phyloP scores from a whole-genome alignment of 805 yeast species.

The Lipomyces spencermartinsiae region DNA sequence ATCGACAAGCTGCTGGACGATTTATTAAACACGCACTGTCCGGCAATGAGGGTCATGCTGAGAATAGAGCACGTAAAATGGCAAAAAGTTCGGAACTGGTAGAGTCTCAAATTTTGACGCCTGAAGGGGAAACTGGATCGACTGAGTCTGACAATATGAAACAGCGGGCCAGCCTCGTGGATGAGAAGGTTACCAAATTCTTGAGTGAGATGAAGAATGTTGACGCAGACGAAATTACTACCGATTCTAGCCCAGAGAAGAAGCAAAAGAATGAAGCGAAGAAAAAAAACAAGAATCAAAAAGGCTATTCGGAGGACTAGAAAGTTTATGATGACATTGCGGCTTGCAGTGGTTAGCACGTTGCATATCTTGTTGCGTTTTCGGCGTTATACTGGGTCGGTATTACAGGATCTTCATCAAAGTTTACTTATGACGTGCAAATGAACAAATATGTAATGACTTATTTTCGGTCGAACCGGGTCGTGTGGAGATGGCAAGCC shows the following conservation, averaged over 20 bases:
- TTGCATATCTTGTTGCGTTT: too few species aligned
- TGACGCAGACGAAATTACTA: not conserved
- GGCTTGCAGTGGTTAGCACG: too few species aligned
- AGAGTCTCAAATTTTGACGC: not conserved
- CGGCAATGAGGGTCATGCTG: constrained; percentile 29
- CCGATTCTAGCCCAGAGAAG: not conserved
- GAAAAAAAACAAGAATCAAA: not conserved
- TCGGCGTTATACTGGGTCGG: too few species aligned
- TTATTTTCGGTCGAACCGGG: too few species aligned
- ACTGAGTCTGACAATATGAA: not conserved
- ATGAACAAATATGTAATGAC: too few species aligned
- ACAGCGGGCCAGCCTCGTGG: not conserved
- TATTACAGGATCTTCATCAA: too few species aligned
- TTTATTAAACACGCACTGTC: constrained; percentile 34
- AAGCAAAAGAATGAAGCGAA: not conserved
- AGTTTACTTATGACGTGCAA: too few species aligned
- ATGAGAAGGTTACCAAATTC: not conserved
- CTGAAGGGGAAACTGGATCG: not conserved
- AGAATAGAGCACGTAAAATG: constrained; percentile 8
- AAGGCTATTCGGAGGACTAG: not conserved
- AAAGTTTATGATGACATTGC: not conserved
- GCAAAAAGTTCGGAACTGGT: not conserved
- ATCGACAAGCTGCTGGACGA: constrained; percentile 31
- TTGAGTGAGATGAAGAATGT: not conserved
- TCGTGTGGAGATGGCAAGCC: too few species aligned